Conservation (phyloP, 2,329 filamentous ascomycete genomes). For the Pyrenophora graminea region DNA sequence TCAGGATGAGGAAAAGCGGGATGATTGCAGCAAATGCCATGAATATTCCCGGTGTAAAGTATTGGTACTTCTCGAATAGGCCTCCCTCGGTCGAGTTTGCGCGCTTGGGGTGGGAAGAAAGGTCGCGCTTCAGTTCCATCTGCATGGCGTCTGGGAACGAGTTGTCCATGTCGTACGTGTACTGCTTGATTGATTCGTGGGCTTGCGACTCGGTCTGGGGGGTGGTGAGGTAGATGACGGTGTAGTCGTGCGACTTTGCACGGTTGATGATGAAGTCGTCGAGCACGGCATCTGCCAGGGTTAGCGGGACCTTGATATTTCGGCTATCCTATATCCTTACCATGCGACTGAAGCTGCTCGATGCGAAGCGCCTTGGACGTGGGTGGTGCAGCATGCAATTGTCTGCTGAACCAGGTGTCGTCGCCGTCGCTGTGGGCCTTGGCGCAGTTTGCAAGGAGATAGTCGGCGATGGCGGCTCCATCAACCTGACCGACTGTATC, state of each 20-base stretch:
- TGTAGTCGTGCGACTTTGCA: conserved; percentile 62
- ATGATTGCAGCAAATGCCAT: conserved; percentile 76
- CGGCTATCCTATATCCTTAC: conserved; percentile 13
- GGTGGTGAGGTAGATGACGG: conserved; percentile 74
- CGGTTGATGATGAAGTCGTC: conserved; percentile 42
- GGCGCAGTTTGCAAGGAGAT: conserved; percentile 55
- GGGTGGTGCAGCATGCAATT: conserved; percentile 20
- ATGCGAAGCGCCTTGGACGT: conserved; percentile 18
- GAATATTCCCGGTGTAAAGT: conserved; percentile 89
- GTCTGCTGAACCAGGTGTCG: conserved; percentile 11
- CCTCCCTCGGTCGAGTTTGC: conserved; percentile 33
- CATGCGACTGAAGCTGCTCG: conserved; percentile 23
- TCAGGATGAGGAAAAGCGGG: conserved; percentile 75
- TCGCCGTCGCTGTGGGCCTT: conserved; percentile 38
- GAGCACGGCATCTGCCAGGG: conserved; percentile 26
- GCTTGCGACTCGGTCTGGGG: conserved; percentile 48
- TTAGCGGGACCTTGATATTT: conserved; percentile 6
- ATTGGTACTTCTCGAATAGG: conserved; percentile 92
- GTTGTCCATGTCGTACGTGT: conserved; percentile 65
- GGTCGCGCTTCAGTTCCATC: conserved; percentile 74
- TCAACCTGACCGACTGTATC: conserved; percentile 59
- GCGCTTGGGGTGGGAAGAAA: conserved; percentile 42
- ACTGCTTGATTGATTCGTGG: conserved; percentile 28
- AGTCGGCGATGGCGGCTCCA: conserved; percentile 46
- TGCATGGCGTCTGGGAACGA: conserved; percentile 67